phyloP scores from a whole-genome alignment of 805 yeast species.

The Candida khao-thaluensis region DNA sequence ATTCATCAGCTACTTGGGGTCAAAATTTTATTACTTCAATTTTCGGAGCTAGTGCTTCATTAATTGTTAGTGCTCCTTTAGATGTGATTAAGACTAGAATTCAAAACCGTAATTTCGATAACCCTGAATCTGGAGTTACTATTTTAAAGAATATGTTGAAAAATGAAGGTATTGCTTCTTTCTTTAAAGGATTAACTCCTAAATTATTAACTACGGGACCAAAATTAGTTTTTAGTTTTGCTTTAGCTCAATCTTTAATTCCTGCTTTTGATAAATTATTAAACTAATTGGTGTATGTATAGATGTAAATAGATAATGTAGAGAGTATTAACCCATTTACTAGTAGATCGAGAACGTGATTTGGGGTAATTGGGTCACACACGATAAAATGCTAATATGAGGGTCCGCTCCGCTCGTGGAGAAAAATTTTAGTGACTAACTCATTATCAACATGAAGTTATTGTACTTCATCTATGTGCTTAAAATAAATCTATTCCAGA shows the following conservation, averaged over 20 bases:
- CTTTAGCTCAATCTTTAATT: slow-evolving; percentile 93
- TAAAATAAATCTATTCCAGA: slow-evolving; percentile 37
- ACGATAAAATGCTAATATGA: no score
- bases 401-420: background rate
- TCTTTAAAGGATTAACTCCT: slow-evolving; percentile 96
- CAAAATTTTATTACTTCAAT: slow-evolving; percentile 95
- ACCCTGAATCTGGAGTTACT: slow-evolving; percentile 90
- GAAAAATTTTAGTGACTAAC: slow-evolving; percentile 1
- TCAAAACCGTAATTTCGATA: slow-evolving; percentile 93
- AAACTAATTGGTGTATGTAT: slow-evolving; percentile 16
- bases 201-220: slow-evolving; percentile 97
- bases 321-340: no score
- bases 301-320: background rate
- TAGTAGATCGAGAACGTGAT: no score
- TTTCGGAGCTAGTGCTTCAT: slow-evolving; percentile 94
- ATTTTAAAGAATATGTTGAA: slow-evolving; percentile 90
- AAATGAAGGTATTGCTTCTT: slow-evolving; percentile 86
- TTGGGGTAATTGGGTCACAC: no score
- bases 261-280: slow-evolving; percentile 88
- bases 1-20: slow-evolving; percentile 87
- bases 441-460: slow-evolving; percentile 27
- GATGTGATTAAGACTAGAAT: slow-evolving; percentile 98
- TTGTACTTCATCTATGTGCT: slow-evolving; percentile 34
- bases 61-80: slow-evolving; percentile 95
- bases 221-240: slow-evolving; percentile 95